A percentile compares a stretch with the other conserved stretches of the same genome.
Conservation (phyloP, 805 yeast genomes). For the Deakozyma indianensis region DNA sequence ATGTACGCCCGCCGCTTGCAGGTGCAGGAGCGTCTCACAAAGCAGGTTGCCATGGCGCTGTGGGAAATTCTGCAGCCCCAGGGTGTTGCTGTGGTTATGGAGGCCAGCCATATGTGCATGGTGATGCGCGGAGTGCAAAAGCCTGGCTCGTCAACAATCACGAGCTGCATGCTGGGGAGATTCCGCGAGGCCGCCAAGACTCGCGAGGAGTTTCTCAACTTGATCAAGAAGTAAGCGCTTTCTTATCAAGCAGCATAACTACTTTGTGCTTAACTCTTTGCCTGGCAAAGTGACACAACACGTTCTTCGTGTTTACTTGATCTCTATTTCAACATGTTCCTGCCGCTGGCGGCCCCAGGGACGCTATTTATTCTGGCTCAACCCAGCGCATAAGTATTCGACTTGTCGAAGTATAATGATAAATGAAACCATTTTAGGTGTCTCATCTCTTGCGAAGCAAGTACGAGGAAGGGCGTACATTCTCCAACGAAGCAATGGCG, state of each 20-base stretch:
- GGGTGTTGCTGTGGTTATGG: slow-evolving; percentile 97
- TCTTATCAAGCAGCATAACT: too few relatives aligned
- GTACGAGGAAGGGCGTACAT: too few relatives aligned
- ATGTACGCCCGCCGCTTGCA: slow-evolving; percentile 93
- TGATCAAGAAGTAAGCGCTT: slow-evolving; percentile 25
- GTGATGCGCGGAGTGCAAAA: slow-evolving; percentile 96
- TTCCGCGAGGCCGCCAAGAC: slow-evolving; percentile 90
- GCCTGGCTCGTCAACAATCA: slow-evolving; percentile 82
- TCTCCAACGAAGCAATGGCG: too few relatives aligned
- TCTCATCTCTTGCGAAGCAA: too few relatives aligned
- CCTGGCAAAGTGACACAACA: too few relatives aligned
- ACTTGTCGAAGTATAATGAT: too few relatives aligned
- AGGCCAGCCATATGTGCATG: slow-evolving; percentile 99
- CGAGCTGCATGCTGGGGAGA: slow-evolving; percentile 95
- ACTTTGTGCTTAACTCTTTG: too few relatives aligned
- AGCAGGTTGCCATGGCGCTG: slow-evolving; percentile 93
- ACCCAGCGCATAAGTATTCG: background rate
- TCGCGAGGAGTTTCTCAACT: slow-evolving; percentile 83
- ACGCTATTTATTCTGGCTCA: slow-evolving; percentile 1
- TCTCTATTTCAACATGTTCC: slow-evolving; percentile 1
- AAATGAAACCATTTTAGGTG: too few relatives aligned
- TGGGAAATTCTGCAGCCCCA: slow-evolving; percentile 82
- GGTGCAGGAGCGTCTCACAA: slow-evolving; percentile 95
- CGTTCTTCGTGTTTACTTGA: too few relatives aligned
- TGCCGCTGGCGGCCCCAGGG: background rate